Evolutionary conservation across 1,284 basidiomycete species (phyloP), one percentile per base, ranked within the genome.

Genomic region (Puccinia hordei): DNA sequence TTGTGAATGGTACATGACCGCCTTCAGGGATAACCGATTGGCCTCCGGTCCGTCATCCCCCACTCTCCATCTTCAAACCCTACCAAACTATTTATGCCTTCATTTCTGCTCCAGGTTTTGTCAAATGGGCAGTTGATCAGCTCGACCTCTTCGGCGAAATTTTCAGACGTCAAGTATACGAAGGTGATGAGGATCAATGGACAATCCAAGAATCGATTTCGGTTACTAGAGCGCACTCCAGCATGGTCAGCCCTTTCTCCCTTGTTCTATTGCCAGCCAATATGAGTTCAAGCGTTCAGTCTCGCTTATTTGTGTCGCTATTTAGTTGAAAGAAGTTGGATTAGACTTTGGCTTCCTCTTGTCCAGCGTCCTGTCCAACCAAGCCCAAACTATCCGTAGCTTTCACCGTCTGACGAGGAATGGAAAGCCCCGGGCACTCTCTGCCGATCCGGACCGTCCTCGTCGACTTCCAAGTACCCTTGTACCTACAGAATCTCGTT

Each of bases 1-100:
- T 0, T 93, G 93, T 57, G 96, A 99, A 86, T 99, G 96, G 97
- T 99, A 94, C 86, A 89, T 98, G 85, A 91, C 91, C 0, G 95
- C 94, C 69, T 99, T 98, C 87, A 93, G 92, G 86, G 95, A 98
- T 85, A 94, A 95, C 84, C 91, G 93, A 82, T 93, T 95, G 84
- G 93, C 95, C 0, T 95, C 93, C 78, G 90, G 94, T 94, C n/a
- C 17, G 57, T 66, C 15, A 12, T 46, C 19, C 33, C 6, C 5
- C 27, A n/a, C n/a, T 6, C 41, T 55, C n/a, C 17, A 41, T 10
- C 53, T 55, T 12, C 44, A 41, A 8, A 55, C 35, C 51, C 33
- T 49, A 44, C 17, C 51, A 24, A 55, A 19, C 27, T 19, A 35
- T 13, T 51, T 12, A 61, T 65, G 15, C 24, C 33, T 44, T 38